phyloP scores from a whole-genome alignment of 768 basidiomycete species.

The Leucosporidium yakuticum region DNA sequence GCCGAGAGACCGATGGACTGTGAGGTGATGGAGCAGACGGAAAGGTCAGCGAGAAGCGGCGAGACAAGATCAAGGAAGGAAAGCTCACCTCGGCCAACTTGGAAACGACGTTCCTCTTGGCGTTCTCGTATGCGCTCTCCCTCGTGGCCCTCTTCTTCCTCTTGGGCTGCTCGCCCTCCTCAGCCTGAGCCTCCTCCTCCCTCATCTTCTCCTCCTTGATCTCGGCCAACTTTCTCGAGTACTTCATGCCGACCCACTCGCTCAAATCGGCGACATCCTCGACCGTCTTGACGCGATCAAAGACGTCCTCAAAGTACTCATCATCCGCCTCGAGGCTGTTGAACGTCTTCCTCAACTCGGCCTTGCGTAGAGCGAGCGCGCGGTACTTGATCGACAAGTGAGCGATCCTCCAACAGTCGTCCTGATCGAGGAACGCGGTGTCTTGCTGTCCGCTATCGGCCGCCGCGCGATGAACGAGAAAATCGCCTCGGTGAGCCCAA shows the following conservation, averaged over 20 bases:
- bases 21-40: not conserved
- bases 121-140: slow-evolving; percentile 72
- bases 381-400: slow-evolving; percentile 83
- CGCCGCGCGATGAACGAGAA: slow-evolving; percentile 66
- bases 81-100: slow-evolving; percentile 69
- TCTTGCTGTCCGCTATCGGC: not conserved
- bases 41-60: not conserved
- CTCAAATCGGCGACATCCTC: slow-evolving; percentile 85
- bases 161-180: slow-evolving; percentile 40
- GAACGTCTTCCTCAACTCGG: slow-evolving; percentile 59
- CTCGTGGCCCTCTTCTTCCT: slow-evolving; percentile 67
- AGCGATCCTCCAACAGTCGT: slow-evolving; percentile 88
- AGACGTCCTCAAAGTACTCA: slow-evolving; percentile 33
- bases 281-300: slow-evolving; percentile 57
- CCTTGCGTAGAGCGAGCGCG: slow-evolving; percentile 69
- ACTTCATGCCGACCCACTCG: slow-evolving; percentile 83
- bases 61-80: not conserved
- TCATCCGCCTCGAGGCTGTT: slow-evolving; percentile 60
- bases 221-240: slow-evolving; percentile 59
- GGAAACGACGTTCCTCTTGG: slow-evolving; percentile 69
- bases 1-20: slow-evolving; percentile 81
- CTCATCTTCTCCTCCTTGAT: slow-evolving; percentile 61
- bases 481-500: slow-evolving; percentile 87
- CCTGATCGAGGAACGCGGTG: slow-evolving; percentile 57
- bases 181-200: slow-evolving; percentile 19